Evolutionary conservation across 345 rosid species (phyloP).

Genomic region (Eucalyptus pumila): DNA sequence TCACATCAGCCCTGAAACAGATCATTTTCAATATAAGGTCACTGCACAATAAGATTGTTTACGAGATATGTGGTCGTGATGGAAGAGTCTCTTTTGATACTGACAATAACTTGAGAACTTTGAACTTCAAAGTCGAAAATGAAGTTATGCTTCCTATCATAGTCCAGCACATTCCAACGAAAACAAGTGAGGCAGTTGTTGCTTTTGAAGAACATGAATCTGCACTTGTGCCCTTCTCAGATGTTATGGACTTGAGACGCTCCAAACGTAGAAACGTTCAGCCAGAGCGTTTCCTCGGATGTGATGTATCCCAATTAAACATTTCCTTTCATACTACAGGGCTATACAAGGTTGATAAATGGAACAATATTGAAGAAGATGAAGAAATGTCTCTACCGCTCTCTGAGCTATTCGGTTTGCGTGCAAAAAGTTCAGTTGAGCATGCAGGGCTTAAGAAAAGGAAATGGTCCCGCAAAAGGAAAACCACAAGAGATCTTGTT

Average conservation of each 20-base stretch:
- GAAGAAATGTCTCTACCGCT: slow-evolving; percentile 51
- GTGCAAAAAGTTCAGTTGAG: background rate
- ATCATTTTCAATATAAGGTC: slow-evolving; percentile 41
- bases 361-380: slow-evolving; percentile 19
- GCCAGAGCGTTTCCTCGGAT: slow-evolving; percentile 53
- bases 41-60: slow-evolving; percentile 45
- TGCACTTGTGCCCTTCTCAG: slow-evolving; percentile 8
- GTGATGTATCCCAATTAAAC: slow-evolving; percentile 19
- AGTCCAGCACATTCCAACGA: slow-evolving; percentile 14
- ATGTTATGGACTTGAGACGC: slow-evolving; percentile 44
- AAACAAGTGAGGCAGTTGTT: slow-evolving; percentile 2
- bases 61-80: slow-evolving; percentile 23
- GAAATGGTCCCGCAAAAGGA: background rate
- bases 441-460: background rate
- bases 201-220: background rate
- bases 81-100: background rate
- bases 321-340: slow-evolving; percentile 30
- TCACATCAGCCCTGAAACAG: slow-evolving; percentile 44
- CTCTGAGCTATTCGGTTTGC: slow-evolving; percentile 16
- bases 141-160: slow-evolving; percentile 24
- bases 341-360: slow-evolving; percentile 27
- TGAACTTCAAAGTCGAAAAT: slow-evolving; percentile 42
- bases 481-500: background rate
- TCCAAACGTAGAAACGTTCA: slow-evolving; percentile 55
- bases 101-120: slow-evolving; percentile 11